Evolutionary conservation across 805 yeast species (phyloP).

Genomic region (Yarrowia sp.): DNA sequence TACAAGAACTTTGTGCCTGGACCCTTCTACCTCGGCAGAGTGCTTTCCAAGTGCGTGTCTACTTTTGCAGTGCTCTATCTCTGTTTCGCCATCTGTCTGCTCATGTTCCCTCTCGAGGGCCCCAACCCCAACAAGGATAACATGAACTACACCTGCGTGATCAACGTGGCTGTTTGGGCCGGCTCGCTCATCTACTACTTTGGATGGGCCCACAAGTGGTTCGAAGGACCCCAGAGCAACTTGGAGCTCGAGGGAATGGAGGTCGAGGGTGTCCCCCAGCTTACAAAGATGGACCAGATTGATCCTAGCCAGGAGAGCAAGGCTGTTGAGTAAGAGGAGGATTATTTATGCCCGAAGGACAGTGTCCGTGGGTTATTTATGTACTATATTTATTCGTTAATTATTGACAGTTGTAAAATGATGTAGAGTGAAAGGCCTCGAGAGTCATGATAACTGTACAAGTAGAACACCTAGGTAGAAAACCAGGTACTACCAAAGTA

Average conservation of each 20-base stretch:
- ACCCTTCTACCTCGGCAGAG: slow-evolving; percentile 65
- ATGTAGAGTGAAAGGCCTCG: no score
- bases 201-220: slow-evolving; percentile 60
- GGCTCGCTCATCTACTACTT: slow-evolving; percentile 60
- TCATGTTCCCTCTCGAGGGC: slow-evolving; percentile 62
- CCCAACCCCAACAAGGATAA: slow-evolving; percentile 50
- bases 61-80: slow-evolving; percentile 59
- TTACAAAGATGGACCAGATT: background rate
- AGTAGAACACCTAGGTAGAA: no score
- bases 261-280: slow-evolving; percentile 10
- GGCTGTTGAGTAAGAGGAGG: background rate
- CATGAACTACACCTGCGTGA: slow-evolving; percentile 74
- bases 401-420: no score
- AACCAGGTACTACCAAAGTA: no score
- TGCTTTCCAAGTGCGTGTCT: slow-evolving; percentile 55
- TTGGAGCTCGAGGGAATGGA: slow-evolving; percentile 38
- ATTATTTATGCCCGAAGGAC: no score
- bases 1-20: slow-evolving; percentile 68
- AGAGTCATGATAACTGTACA: no score
- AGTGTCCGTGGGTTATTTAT: background rate
- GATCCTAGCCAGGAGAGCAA: background rate
- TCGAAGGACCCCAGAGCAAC: slow-evolving; percentile 60
- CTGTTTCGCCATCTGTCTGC: slow-evolving; percentile 59
- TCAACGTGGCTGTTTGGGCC: slow-evolving; percentile 67
- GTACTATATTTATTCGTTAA: background rate